Base-by-base conservation (phyloP, 225 moss, liverwort and hornwort genomes). In the Thuidium tamariscinum region DNA sequence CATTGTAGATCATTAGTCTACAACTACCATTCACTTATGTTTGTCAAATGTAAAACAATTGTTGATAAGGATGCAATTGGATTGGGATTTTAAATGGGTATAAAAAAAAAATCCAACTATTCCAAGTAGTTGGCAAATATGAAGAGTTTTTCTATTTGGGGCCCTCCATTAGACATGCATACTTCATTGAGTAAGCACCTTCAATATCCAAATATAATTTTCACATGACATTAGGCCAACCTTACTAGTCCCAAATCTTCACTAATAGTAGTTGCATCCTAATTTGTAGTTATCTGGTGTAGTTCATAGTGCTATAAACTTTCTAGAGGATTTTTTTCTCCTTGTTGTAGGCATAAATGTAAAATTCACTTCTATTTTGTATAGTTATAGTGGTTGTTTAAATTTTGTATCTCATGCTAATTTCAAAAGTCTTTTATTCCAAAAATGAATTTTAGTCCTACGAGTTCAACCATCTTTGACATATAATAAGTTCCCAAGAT, bases 81-180 rank as follows among this genome's bases (percentile, higher is more conserved):
- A 1, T 29, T 10, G 1, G 27, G 2, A 0, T 15, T 15, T 4
- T 13, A 2, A 46, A 72, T 10, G 5, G 3, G 0, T 5, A 3
- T 29, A 46, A 46, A 46, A 29, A 71, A 29, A 0, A 16, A 27
- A 0, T 5, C 1, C 9, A 42, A 70, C 16, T 0, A 27, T 0
- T 42, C 9, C 27, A 27, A 23, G 15, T 27, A 44, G 1, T 42
- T 27, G 44, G 16, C 5, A 16, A 14, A 16, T 1, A 23, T 44
- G 0, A 27, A 42, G 5, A 42, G 2, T 70, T 42, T 70, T 9
- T 70, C 42, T 1, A 0, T 70, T 26, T 70, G 13, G 41, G 8
- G 3, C 25, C 7, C 1, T 0, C 1, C 0, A 2, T 26, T 15
- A 1, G 0, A 8, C 5, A 23, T 26, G 6, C 2, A 39, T 39